Evolutionary conservation across 2,329 filamentous ascomycete genomes (phyloP).

Genomic region (Monilinia fructigena): DNA sequence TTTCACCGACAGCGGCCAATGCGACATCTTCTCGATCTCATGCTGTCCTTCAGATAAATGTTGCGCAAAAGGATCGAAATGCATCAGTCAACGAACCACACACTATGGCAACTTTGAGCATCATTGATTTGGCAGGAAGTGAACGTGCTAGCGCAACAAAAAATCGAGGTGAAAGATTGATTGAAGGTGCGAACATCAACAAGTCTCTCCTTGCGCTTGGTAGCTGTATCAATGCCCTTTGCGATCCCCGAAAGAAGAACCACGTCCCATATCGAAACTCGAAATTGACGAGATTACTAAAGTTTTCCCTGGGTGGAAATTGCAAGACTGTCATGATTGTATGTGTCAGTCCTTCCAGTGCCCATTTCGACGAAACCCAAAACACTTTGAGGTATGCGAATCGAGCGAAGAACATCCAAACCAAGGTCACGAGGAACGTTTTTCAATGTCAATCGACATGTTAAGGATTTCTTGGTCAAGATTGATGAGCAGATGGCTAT

Average conservation of each 20-base stretch:
- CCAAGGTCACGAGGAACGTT: constrained; percentile 97
- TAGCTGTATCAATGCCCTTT: constrained; percentile 97
- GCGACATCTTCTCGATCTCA: constrained; percentile 96
- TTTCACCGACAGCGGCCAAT: constrained; percentile 95
- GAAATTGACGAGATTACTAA: constrained; percentile 90
- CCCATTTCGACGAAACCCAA: constrained; percentile 96
- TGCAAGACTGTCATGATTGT: constrained; percentile 99
- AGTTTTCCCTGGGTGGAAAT: constrained; percentile 95
- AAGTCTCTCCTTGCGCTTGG: constrained; percentile 92
- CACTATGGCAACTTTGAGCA: constrained; percentile 96
- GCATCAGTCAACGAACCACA: constrained; percentile 90
- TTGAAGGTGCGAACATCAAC: constrained; percentile 98
- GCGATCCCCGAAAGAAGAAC: constrained; percentile 85
- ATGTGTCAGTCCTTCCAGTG: constrained; percentile 92
- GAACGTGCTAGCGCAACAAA: constrained; percentile 96
- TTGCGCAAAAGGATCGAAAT: constrained; percentile 91
- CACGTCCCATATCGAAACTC: constrained; percentile 98
- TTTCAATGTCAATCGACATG: constrained; percentile 97
- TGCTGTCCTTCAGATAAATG: constrained; percentile 94
- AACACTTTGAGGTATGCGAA: constrained; percentile 98
- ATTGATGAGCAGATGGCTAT: constrained; percentile 98
- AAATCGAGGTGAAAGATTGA: constrained; percentile 85
- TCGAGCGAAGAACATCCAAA: constrained; percentile 98
- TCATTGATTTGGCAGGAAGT: constrained; percentile 95
- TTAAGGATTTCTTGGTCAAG: constrained; percentile 98